Base-by-base conservation (phyloP, 2,329 filamentous ascomycete species). In the Claviceps sorghi region DNA sequence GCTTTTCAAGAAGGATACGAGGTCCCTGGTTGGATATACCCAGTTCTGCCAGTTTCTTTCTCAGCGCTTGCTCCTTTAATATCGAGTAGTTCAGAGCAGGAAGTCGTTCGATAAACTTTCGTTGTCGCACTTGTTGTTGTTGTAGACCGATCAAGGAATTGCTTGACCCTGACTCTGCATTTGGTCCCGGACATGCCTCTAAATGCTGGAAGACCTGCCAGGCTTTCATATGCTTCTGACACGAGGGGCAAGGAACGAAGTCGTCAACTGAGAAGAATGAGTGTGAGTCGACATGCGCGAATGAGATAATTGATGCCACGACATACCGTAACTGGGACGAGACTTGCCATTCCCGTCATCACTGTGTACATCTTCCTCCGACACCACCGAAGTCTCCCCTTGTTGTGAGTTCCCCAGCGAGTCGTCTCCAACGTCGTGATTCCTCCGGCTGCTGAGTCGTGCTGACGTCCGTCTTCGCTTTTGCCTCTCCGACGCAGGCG, bases 1-100 rank as follows among this genome's bases (percentile, higher is more conserved):
- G 79, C 58, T 77, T 79, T 64, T 91, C 84, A 51, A 97, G 72
- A 1, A 90, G 73, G 46, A 76, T 71, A 46, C 84, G 84, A 0
- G 76, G 67, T 1, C 93, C 93, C 54, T 71, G 74, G 10, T 75
- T 77, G 0, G 88, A 83, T 53, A 97, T 82, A 1, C 90, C 88
- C 1, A 93, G 73, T 2, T 95, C 88, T 19, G 73, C 66, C 43
- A 98, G 71, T 67, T 95, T 97, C 63, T 87, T 93, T 48, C 83
- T 80, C 50, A 98, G 72, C 2, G 79, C 78, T 0, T 68, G 71
- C 22, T 97, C 91, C 63, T 84, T 95, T n/a, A 95, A 69, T 64
- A 95, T 77, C 22, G 83, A 84, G 66, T 96, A 97, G 61, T 88
- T 93, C 19, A 96, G 74, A 10, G 86, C 80, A 0, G 93, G 85